Conservation (phyloP, 805 yeast genomes). For the Metschnikowia lachancei region DNA sequence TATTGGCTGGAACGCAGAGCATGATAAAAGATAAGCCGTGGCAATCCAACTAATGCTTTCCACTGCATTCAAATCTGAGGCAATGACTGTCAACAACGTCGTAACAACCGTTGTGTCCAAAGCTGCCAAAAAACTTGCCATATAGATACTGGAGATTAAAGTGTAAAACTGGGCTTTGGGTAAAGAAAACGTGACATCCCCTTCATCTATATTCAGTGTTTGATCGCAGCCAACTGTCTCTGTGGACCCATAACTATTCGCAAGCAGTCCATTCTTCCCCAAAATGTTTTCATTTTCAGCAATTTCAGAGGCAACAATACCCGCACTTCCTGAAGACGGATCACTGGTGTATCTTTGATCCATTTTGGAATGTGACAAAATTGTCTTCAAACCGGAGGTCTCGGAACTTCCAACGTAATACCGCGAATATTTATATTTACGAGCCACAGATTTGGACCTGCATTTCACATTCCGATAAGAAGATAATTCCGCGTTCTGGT, state of each 20-base stretch:
- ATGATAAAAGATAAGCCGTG: conserved; percentile 62
- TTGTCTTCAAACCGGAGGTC: not conserved
- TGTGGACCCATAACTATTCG: conserved; percentile 6
- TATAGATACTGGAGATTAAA: conserved; percentile 32
- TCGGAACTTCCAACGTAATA: not conserved
- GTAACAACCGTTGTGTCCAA: conserved; percentile 68
- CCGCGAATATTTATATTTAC: conserved; percentile 4
- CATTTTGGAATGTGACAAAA: conserved; percentile 1
- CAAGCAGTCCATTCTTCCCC: not conserved
- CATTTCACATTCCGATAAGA: not conserved
- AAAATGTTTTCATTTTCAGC: conserved; percentile 3
- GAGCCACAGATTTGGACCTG: not conserved
- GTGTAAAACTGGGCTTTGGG: conserved; percentile 30
- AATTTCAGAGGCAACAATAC: conserved; percentile 10
- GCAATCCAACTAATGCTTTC: conserved; percentile 72
- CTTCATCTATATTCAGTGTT: not conserved
- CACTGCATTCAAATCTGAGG: conserved; percentile 64
- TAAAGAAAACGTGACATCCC: conserved; percentile 18
- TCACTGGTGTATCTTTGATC: conserved; percentile 1
- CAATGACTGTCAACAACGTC: conserved; percentile 61
- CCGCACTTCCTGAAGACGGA: conserved; percentile 12
- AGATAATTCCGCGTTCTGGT: not conserved
- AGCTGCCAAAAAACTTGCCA: conserved; percentile 56
- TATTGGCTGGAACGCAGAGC: conserved; percentile 72
- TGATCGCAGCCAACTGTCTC: not conserved